Conservation (phyloP, 306 rosid species). For the Quercus rubra region DNA sequence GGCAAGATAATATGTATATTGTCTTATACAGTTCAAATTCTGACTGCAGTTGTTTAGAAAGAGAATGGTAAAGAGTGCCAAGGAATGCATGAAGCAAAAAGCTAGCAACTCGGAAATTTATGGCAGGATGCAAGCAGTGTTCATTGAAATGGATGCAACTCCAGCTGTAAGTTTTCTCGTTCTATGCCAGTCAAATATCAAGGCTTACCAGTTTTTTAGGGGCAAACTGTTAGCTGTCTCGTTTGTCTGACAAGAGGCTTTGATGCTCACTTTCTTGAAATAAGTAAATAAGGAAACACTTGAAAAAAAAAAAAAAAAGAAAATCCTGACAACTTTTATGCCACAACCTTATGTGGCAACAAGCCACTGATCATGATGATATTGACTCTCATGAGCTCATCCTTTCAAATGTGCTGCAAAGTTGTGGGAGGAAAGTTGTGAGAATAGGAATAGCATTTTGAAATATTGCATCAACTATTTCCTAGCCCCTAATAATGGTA, state of each 20-base stretch:
- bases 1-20: not conserved
- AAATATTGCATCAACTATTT: not conserved
- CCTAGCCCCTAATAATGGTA: slow-evolving; percentile 2
- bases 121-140: slow-evolving; percentile 77
- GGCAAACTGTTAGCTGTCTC: no score
- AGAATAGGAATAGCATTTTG: no score
- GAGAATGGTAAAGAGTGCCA: slow-evolving; percentile 80
- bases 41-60: slow-evolving; percentile 50
- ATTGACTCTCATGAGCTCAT: not conserved
- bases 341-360: not conserved
- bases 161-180: slow-evolving; percentile 27
- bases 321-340: not conserved
- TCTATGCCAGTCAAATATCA: no score
- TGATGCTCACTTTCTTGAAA: no score
- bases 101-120: slow-evolving; percentile 74
- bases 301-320: no score
- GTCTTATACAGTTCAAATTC: not conserved
- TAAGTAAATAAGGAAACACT: no score
- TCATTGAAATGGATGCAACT: slow-evolving; percentile 68
- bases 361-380: not conserved
- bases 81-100: slow-evolving; percentile 63
- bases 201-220: no score
- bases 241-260: no score
- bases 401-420: not conserved
- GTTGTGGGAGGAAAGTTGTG: no score